Conservation (phyloP, 2,329 filamentous ascomycete genomes). For the Aspergillus brunneoviolaceus region DNA sequence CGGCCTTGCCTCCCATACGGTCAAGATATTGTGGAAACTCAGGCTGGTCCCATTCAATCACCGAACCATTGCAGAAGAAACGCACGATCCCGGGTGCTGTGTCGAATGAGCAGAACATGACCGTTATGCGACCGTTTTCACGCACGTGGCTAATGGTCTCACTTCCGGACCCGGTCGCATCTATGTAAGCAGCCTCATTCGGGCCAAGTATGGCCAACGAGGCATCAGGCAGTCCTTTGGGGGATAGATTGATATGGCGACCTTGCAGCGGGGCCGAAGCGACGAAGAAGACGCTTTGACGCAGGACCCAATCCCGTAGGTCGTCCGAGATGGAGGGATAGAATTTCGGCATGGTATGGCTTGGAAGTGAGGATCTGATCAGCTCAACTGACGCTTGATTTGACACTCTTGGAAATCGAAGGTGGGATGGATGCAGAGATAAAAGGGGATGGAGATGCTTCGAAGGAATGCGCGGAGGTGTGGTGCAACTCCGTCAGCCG, state of each 20-base stretch:
- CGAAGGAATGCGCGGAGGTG: neutral
- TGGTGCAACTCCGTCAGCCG: neutral
- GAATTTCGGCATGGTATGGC: slow-evolving; percentile 57
- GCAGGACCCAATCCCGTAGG: slow-evolving; percentile 62
- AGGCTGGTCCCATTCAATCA: slow-evolving; percentile 60
- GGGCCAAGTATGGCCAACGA: slow-evolving; percentile 62
- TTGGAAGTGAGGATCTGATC: neutral
- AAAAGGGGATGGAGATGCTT: neutral
- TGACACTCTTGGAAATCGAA: neutral
- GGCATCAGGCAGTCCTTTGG: slow-evolving; percentile 66
- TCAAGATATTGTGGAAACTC: slow-evolving; percentile 48
- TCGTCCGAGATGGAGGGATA: slow-evolving; percentile 56
- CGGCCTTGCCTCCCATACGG: slow-evolving; percentile 46
- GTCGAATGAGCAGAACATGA: slow-evolving; percentile 72
- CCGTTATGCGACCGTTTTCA: slow-evolving; percentile 72
- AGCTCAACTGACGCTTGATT: neutral
- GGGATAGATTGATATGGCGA: slow-evolving; percentile 71
- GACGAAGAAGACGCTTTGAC: slow-evolving; percentile 73
- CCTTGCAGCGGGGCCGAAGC: slow-evolving; percentile 68
- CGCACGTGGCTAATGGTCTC: slow-evolving; percentile 75
- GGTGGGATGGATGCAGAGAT: neutral
- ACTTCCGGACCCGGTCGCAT: slow-evolving; percentile 71
- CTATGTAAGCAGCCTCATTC: slow-evolving; percentile 67
- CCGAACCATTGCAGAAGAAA: slow-evolving; percentile 59
- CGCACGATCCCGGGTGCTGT: slow-evolving; percentile 61